phyloP scores from a whole-genome alignment of 2,329 filamentous ascomycete genomes.

The Diaporthe sp. region DNA sequence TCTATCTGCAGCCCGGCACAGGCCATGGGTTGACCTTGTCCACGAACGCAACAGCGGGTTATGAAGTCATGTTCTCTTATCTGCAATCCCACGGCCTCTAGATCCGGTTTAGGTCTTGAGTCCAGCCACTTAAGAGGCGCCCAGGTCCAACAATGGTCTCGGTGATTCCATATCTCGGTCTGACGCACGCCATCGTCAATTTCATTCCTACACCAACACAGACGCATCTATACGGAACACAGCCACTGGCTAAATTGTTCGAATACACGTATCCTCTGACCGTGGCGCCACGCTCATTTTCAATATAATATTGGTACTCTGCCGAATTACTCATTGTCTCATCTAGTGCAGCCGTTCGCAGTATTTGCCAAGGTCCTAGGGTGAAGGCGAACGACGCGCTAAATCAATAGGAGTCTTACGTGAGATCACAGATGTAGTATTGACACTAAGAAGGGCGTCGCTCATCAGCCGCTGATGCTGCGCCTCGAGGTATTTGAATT shows the following conservation, averaged over 20 bases:
- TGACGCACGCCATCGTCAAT: background rate
- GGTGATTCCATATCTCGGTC: background rate
- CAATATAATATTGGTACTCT: background rate
- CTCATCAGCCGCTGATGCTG: background rate
- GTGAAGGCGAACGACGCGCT: background rate
- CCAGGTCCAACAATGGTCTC: background rate
- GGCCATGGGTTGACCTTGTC: constrained; percentile 53
- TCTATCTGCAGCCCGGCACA: constrained; percentile 53
- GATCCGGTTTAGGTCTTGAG: too few species aligned
- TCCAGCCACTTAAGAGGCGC: background rate
- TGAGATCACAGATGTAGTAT: constrained; percentile 19
- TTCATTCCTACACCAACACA: too few species aligned
- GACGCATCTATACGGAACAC: background rate
- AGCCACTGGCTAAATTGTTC: background rate
- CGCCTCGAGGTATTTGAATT: constrained; percentile 21
- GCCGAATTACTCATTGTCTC: background rate
- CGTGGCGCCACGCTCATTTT: background rate
- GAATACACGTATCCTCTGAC: background rate
- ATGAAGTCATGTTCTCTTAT: constrained; percentile 47
- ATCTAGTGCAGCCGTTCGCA: too few species aligned
- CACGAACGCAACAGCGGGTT: constrained; percentile 53
- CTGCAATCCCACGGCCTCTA: constrained; percentile 23
- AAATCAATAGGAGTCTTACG: constrained; percentile 19
- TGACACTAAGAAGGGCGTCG: background rate
- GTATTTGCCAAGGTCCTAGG: background rate